Base-by-base conservation (phyloP, 208 protist genomes). In the Borovskyia barvae region DNA sequence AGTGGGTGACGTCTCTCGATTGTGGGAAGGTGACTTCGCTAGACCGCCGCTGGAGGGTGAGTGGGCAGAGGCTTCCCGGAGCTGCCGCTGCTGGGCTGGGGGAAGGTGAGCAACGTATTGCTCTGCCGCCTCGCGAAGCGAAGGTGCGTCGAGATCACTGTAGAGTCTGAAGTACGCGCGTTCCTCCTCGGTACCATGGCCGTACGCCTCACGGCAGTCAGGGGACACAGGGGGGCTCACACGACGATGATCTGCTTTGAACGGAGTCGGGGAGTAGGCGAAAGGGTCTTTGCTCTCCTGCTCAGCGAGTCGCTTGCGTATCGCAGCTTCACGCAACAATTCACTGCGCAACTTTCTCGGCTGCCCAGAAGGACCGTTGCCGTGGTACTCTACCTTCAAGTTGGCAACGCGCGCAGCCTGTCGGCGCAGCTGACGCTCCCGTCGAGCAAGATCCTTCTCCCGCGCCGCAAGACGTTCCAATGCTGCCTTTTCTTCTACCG, bases 281-380 rank as follows among this genome's bases (percentile, higher is more conserved):
- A 90, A 67, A 1, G 82, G 75, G 15, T 90, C 80, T 12, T 60
- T 58, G 6, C 55, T 57, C 5, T 68, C 59, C 54, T 75, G 57
- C 50, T 72, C 60, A 6, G 60, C 75, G 56, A 87, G 72, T 15
- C 76, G 70, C 63, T 77, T 68, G n/a, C 74, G 68, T 32, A 79
- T 72, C 7, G 86, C 86, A 32, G 62, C 80, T 43, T 87, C 77
- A 17, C 86, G 79, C 26, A 93, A 66, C 35, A 88, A 37, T 46
- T 83, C 80, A 15, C 77, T 81, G 9, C 82, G 73, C 29, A 77
- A 71, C 46, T 80, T 82, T 42, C 62, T 65, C 6, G 37, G 58
- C 24, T 66, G 43, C 22, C 50, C 54, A 24, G 53, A 17, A 4
- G 58, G 43, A 19, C 55, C 49, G 58, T 20, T 39, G 47, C 40